Base-by-base conservation (phyloP, 1,284 basidiomycete genomes). In the Malassezia equina region DNA sequence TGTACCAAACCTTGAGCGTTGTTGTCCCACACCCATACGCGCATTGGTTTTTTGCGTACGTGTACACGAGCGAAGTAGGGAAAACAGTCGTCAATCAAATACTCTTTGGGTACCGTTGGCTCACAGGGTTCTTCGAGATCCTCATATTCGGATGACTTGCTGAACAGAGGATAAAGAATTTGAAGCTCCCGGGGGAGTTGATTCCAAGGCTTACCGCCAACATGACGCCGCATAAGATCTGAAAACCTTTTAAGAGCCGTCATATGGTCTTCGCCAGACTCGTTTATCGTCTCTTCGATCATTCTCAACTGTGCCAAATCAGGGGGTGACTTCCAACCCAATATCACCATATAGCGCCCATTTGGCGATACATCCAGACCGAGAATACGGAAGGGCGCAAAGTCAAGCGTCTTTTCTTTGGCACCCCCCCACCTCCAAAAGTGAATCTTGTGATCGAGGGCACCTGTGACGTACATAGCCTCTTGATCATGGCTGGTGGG, bases 291-390 rank as follows among this genome's bases (percentile, higher is more conserved):
- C 7, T 33, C 11, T 33, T 33, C 32, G 7, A 15, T 2, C 32
- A 33, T 9, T 33, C n/a, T 13, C 15, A 33, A 3, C 7, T 39
- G 36, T 6, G 36, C 17, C 19, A 12, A 19, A 19, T 21, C 17
- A 12, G 36, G 36, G 1, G 36, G 36, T 6, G 36, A 39, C 3
- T 39, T 39, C 60, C 15, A 64, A 52, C 31, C 61, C 43, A 90
- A 81, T 15, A 85, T 86, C 24, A 98, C 83, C 50, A 98, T 78
- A 52, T 84, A 83, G 52, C 81, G 80, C 60, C 84, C 83, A 75
- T 95, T 88, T 12, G 90, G 88, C 12, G 90, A 85, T 59, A 95
- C 80, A 46, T 85, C 84, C 64, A 95, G 82, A 71, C 90, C 88
- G 13, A 85, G 84, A 62, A 98, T 81, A 58, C 93, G 86, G 63